A percentile compares a stretch with the other conserved stretches of the same genome.
These are phyloP conservation scores for Gentiana dahurica DNA, from an alignment of 257 asterid genomes.

Conservation along the genomic window DNA sequence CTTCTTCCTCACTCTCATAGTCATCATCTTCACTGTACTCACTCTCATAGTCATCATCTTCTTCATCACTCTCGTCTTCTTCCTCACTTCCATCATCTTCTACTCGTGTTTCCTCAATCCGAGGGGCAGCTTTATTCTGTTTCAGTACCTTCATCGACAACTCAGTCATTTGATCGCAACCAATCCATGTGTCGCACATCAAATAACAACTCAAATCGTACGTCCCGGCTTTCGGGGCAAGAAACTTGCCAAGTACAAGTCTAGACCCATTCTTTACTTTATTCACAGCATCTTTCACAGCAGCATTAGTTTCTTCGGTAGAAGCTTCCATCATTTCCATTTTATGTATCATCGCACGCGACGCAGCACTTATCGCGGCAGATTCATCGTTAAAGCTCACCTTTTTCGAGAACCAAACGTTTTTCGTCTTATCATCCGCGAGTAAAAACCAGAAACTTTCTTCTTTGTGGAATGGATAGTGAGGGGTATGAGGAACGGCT, in stretches of 20 bases:
- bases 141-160: conserved; percentile 53
- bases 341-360: conserved; percentile 47
- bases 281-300: conserved; percentile 57
- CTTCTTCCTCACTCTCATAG: conserved; percentile 39
- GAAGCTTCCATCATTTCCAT: conserved; percentile 57
- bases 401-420: conserved; percentile 74
- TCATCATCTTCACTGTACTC: conserved; percentile 85
- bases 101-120: conserved; percentile 22
- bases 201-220: conserved; percentile 60
- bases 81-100: conserved; percentile 52
- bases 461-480: conserved; percentile 74
- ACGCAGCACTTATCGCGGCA: conserved; percentile 53
- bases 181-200: conserved; percentile 82
- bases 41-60: conserved; percentile 55
- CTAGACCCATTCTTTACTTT: conserved; percentile 61
- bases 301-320: conserved; percentile 40
- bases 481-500: conserved; percentile 74
- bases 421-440: conserved; percentile 56
- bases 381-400: conserved; percentile 55
- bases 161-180: conserved; percentile 42
- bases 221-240: conserved; percentile 60
- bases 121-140: conserved; percentile 53
- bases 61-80: conserved; percentile 56
- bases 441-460: conserved; percentile 88
- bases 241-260: conserved; percentile 62